phyloP scores from a whole-genome alignment of 2,329 filamentous ascomycete species.

The Paramyrothecium roridum region DNA sequence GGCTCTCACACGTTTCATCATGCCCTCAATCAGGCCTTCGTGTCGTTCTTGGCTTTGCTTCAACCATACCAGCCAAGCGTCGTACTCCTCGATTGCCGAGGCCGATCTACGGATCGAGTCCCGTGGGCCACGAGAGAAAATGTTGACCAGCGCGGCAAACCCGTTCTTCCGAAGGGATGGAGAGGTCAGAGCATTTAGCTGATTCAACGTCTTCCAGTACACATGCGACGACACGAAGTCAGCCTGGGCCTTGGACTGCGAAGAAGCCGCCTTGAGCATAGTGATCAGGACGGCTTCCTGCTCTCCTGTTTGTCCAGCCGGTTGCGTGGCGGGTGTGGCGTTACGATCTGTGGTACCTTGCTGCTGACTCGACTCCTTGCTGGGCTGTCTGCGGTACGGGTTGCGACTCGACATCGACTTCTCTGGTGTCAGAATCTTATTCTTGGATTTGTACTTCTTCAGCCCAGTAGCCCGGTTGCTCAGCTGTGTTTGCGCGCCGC shows the following conservation, averaged over 20 bases:
- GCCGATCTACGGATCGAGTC: constrained; percentile 68
- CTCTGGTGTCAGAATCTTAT: constrained; percentile 50
- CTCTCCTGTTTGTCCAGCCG: constrained; percentile 22
- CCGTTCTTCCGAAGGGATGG: constrained; percentile 63
- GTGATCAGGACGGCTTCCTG: constrained; percentile 58
- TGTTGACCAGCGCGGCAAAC: constrained; percentile 68
- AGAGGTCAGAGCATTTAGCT: constrained; percentile 62
- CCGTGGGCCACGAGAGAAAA: constrained; percentile 69
- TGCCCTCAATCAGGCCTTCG: constrained; percentile 68
- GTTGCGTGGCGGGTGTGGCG: constrained; percentile 3
- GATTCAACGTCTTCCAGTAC: constrained; percentile 80
- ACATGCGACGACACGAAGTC: constrained; percentile 82
- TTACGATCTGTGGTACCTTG: constrained; percentile 6
- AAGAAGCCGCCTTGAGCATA: constrained; percentile 74
- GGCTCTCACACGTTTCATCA: constrained; percentile 70
- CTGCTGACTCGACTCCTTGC: constrained; percentile 8
- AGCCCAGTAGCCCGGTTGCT: constrained; percentile 66
- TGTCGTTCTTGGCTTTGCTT: constrained; percentile 79
- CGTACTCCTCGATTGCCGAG: constrained; percentile 72
- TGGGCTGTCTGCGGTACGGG: constrained; percentile 45
- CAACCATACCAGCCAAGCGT: constrained; percentile 79
- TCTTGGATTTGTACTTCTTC: constrained; percentile 59
- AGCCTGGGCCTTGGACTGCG: constrained; percentile 72
- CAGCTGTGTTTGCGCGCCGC: constrained; percentile 59
- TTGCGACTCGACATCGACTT: constrained; percentile 54